Evolutionary conservation across 306 rosid genomes (phyloP), one percentile per base, ranked within the genome.

Genomic region (Fagus sylvatica): DNA sequence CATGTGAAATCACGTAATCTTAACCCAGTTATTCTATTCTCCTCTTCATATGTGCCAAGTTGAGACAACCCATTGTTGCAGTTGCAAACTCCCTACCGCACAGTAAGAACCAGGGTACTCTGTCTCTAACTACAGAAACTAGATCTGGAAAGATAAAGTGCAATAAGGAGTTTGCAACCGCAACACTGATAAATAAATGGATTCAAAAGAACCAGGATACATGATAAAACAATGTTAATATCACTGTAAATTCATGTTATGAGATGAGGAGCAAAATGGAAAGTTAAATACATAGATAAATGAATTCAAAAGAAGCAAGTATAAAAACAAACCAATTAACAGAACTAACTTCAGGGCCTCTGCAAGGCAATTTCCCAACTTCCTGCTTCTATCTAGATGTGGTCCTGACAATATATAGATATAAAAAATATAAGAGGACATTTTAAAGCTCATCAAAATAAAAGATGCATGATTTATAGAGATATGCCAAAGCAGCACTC

Each of bases 321-420:
- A 39, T 65, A 40, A 75, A 33, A 67, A 61, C 93, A 41, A 78
- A 95, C 98, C 98, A 72, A 95, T 92, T 79, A 92, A 87, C 80
- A 95, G 78, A 85, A 95, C 97, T 83, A 92, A 83, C 84, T 95
- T 95, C 36, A 95, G 92, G 79, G 98, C 96, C 81, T 90, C 95
- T 7, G 74, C 82, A 77, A 95, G 88, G 88, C 85, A 65, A 51
- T 69, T 83, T 60, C 88, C 91, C 71, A 95, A 75, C 78, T 82
- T 91, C 81, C 78, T 92, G 87, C 85, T 86, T 81, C 84, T 91
- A 69, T 83, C 92, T 46, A 91, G 86, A 81, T 82, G 69, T 72
- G 87, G 83, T 84, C 94, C 98, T 95, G 94, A 77, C 77, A 87
- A 59, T 17, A 39, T 17, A 39, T 17, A 39, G 9, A 65, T 3